These are phyloP conservation scores for Starmerella floris DNA, from an alignment of 805 yeast species.

Conservation along the genomic window DNA sequence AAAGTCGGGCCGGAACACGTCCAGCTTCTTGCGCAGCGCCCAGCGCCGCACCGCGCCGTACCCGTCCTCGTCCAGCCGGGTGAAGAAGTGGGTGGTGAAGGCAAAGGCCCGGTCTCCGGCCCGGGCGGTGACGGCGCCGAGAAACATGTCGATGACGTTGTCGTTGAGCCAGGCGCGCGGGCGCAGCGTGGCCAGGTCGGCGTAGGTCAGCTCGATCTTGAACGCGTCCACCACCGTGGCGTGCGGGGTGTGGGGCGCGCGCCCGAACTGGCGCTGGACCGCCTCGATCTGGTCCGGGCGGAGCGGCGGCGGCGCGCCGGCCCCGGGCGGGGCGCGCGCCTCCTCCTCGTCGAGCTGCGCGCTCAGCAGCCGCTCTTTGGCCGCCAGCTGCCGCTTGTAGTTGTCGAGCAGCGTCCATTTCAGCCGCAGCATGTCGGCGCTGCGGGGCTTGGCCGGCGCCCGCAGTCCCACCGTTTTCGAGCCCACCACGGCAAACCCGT, in stretches of 20 bases:
- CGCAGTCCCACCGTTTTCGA: neutral
- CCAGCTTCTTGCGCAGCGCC: constrained; percentile 64
- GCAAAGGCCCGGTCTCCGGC: constrained; percentile 40
- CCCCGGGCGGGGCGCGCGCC: neutral
- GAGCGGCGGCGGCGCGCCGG: neutral
- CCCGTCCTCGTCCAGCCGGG: constrained; percentile 58
- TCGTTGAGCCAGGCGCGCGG: constrained; percentile 82
- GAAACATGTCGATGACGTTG: constrained; percentile 71
- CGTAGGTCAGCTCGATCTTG: constrained; percentile 47
- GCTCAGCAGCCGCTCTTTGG: constrained; percentile 5
- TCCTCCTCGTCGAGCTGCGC: constrained; percentile 6
- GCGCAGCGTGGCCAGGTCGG: constrained; percentile 58
- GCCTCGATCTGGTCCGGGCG: constrained; percentile 1
- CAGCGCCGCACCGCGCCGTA: constrained; percentile 70
- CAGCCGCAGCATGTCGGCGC: constrained; percentile 4
- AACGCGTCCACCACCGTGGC: constrained; percentile 66
- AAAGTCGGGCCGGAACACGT: constrained; percentile 48
- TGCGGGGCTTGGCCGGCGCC: neutral
- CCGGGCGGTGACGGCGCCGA: constrained; percentile 33
- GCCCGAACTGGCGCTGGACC: constrained; percentile 52
- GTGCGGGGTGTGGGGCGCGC: constrained; percentile 49
- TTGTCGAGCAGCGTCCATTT: constrained; percentile 4
- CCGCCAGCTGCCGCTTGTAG: constrained; percentile 7
- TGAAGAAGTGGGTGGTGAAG: constrained; percentile 80
- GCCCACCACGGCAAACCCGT: constrained; percentile 11